Evolutionary conservation across 1,284 basidiomycete species (phyloP), one percentile per base, ranked within the genome.

Genomic region (Apiotrichum brassicae): DNA sequence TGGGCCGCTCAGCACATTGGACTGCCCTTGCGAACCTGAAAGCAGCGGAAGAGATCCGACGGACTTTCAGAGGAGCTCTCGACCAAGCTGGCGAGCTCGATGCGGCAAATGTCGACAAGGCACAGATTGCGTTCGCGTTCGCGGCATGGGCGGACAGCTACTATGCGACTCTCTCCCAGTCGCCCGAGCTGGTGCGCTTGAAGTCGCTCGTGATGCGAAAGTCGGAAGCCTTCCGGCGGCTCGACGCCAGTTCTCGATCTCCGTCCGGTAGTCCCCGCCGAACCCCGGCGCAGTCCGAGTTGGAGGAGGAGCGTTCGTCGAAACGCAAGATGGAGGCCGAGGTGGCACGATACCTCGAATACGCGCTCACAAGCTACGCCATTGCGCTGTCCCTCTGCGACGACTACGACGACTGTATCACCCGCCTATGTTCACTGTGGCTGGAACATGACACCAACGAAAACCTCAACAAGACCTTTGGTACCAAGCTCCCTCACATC

Each of bases 401-500:
- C 61, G 72, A 75, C 1, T 84, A 83, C 57, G 87, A 97, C 64
- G 83, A 86, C 54, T 82, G 82, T 1, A 77, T 86, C 6, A 86
- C 91, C 42, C 82, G 89, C 6, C 77, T 98, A 33, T 84, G 83
- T 59, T 93, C 92, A 1, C 76, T 98, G 2, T 98, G 94, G 94
- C 84, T 97, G 54, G 64, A 66, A 28, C 61, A 74, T 14, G 73
- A 75, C 28, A 65, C 86, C 13, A 81, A 84, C 47, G 66, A 75
- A 1, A 74, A 72, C 7, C 75, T 91, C 24, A 74, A 71, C 12
- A 50, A 58, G 4, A 78, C 79, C 0, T 73, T 94, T 11, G 64
- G 74, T 2, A 30, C 18, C 0, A 23, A 43, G 2, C 51, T 67
- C 4, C 11, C 9, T 23, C 74, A 76, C 1, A 81, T 95, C n/a